phyloP scores from a whole-genome alignment of 192 early-diverging fungal species.

The Spinellus fusiger region DNA sequence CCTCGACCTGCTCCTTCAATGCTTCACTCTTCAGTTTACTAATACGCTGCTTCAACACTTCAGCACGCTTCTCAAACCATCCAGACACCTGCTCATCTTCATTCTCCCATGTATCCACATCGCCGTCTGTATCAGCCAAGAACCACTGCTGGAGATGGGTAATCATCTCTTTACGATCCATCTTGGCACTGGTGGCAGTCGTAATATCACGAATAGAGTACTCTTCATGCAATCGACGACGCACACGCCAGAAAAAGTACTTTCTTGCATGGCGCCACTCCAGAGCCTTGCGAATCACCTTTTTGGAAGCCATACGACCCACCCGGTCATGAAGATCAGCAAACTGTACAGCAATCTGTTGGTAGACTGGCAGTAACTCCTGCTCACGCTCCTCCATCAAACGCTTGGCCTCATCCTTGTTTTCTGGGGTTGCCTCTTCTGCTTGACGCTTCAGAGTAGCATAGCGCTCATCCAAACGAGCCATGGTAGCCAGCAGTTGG shows the following conservation, averaged over 20 bases:
- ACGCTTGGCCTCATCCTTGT: slow-evolving; percentile 62
- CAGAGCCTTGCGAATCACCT: slow-evolving; percentile 72
- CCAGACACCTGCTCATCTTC: slow-evolving; percentile 29
- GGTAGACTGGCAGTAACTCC: slow-evolving; percentile 83
- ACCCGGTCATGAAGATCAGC: slow-evolving; percentile 97
- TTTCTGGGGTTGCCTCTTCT: slow-evolving; percentile 44
- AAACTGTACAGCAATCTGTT: slow-evolving; percentile 91
- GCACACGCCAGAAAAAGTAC: slow-evolving; percentile 92
- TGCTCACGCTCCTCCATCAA: slow-evolving; percentile 80
- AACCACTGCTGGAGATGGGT: slow-evolving; percentile 61
- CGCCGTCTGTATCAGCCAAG: slow-evolving; percentile 41
- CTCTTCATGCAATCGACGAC: slow-evolving; percentile 77
- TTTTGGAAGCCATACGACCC: slow-evolving; percentile 94
- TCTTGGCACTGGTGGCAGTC: slow-evolving; percentile 33
- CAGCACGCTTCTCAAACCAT: slow-evolving; percentile 54
- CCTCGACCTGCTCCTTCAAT: slow-evolving; percentile 19
- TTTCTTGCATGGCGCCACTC: slow-evolving; percentile 74
- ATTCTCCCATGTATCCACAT: slow-evolving; percentile 35
- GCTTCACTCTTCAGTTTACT: slow-evolving; percentile 25
- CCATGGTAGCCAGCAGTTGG: slow-evolving; percentile 89
- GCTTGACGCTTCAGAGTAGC: slow-evolving; percentile 62
- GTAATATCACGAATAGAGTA: slow-evolving; percentile 58
- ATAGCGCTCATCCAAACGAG: slow-evolving; percentile 82
- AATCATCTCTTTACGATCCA: slow-evolving; percentile 48
- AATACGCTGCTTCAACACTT: slow-evolving; percentile 32